phyloP scores from a whole-genome alignment of 768 basidiomycete genomes.

The Clitopilus passeckerianus region DNA sequence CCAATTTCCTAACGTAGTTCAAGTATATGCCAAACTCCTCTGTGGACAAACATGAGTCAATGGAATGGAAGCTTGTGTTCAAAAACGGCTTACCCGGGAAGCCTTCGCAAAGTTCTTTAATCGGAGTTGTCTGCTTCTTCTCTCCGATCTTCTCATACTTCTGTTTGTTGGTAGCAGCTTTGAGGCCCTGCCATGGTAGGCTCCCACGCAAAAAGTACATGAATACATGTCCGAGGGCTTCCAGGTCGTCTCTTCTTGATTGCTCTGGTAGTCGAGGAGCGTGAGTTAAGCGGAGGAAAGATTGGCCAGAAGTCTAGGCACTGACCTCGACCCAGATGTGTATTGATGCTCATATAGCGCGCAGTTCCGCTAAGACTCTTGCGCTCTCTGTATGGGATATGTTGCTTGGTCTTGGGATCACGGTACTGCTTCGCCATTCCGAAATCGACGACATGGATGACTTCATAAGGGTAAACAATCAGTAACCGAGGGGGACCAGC shows the following conservation, averaged over 20 bases:
- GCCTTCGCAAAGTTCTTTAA: constrained; percentile 95
- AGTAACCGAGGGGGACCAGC: not conserved
- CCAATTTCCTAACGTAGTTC: constrained; percentile 98
- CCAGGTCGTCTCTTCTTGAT: constrained; percentile 93
- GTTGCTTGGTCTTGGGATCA: constrained; percentile 98
- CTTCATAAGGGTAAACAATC: not conserved
- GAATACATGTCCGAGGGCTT: constrained; percentile 99
- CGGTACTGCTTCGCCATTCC: constrained; percentile 99
- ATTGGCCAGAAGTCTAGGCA: constrained; percentile 4
- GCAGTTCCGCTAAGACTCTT: constrained; percentile 97
- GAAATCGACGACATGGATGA: constrained; percentile 93
- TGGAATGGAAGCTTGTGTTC: constrained; percentile 2
- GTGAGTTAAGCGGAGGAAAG: constrained; percentile 5
- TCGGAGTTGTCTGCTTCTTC: constrained; percentile 98
- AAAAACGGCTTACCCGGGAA: constrained; percentile 68
- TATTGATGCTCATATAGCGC: constrained; percentile 99
- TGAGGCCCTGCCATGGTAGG: constrained; percentile 97
- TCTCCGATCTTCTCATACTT: constrained; percentile 99
- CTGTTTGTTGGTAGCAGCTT: constrained; percentile 99
- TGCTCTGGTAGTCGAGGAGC: constrained; percentile 48
- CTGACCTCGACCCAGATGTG: constrained; percentile 92
- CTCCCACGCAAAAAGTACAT: constrained; percentile 99
- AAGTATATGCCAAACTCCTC: constrained; percentile 99
- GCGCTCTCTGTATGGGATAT: constrained; percentile 97
- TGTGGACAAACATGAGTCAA: constrained; percentile 23